Evolutionary conservation across 768 basidiomycete genomes (phyloP), one percentile per base, ranked within the genome.

Genomic region (Leccinum broughii): DNA sequence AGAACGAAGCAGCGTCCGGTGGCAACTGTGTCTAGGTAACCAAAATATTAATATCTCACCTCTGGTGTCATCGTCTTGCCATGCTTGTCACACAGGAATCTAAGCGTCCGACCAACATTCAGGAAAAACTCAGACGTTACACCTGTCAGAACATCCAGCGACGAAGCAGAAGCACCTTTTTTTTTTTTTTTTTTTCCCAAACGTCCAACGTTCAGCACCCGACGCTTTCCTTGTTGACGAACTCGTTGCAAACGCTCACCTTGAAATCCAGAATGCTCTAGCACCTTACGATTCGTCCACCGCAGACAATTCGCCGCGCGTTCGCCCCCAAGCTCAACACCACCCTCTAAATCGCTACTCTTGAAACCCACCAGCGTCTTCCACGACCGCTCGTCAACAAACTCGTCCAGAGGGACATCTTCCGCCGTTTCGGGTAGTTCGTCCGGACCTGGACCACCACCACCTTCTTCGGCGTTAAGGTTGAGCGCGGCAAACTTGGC

Each of bases 211-310:
- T 54, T 70, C 54, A 62, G 57, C 15, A 6, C 34, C 11, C 51
- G 41, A 30, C 14, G n/a, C 35, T 32, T 50, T 28, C 32, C 41
- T 32, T 7, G 11, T 41, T 15, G 22, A 46, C 4, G 35, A 50
- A 4, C 41, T 28, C 35, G 22, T 57, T 32, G 34, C 44, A 22
- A 48, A 15, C 59, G 75, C 86, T 58, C 58, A 90, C 94, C 92
- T 80, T 97, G 95, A 68, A 97, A 97, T 2, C 95, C 95, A 52
- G 83, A 81, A 78, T 97, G 95, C 66, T 96, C 93, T 66, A 97
- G 68, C 54, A 96, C 80, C 77, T 92, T 93, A 56, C 77, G 76
- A 24, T 83, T 79, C 81, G 85, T 83, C 91, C 87, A 93, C 64
- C 80, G 77, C 68, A 89, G 68, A 75, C 88, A 95, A 57, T 85